Base-by-base conservation (phyloP, 2,329 filamentous ascomycete species). In the Neoarthrinium moseri region DNA sequence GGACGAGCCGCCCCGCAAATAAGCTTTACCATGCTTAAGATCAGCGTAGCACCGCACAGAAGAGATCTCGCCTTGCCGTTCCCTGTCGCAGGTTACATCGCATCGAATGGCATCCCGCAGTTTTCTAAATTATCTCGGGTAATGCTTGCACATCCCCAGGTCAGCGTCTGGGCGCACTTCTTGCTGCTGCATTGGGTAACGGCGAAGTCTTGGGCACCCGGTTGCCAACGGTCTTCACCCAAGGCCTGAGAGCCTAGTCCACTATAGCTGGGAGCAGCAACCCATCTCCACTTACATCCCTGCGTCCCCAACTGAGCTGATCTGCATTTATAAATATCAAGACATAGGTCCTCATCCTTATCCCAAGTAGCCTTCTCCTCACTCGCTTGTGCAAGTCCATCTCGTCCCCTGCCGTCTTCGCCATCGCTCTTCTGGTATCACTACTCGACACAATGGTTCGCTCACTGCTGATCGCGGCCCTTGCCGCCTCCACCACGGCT, bases 381-480 rank as follows among this genome's bases (percentile, higher is more conserved):
- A 29, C 18, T 10, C 18, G 23, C 20, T 41, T 29, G 22, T 22
- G 22, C 36, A 22, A 13, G 12, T 23, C 18, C 3, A 11, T 17
- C 23, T 30, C 17, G 20, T 15, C n/a, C n/a, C 17, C 27, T 22
- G 40, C n/a, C 20, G 20, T 29, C 13, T 22, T 12, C 13, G 10
- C 18, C 17, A 33, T 21, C 30, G 15, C 10, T 41, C 6, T 12
- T 26, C 24, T 21, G 7, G 18, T 26, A n/a, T 6, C n/a, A 22
- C 8, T 35, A 35, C 7, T 43, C 26, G 18, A 22, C 23, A 50
- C 32, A 2, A 59, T 60, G 54, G 51, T 58, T 32, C 56, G 57
- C 45, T 26, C 41, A 22, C 43, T 59, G 13, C 24, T 57, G 30
- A 46, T 54, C 37, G 58, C 55, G 32, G 46, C 57, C 12, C 56